These are phyloP conservation scores for Cytospora piceicola DNA, from an alignment of 2,329 filamentous ascomycete genomes.

Conservation along the genomic window DNA sequence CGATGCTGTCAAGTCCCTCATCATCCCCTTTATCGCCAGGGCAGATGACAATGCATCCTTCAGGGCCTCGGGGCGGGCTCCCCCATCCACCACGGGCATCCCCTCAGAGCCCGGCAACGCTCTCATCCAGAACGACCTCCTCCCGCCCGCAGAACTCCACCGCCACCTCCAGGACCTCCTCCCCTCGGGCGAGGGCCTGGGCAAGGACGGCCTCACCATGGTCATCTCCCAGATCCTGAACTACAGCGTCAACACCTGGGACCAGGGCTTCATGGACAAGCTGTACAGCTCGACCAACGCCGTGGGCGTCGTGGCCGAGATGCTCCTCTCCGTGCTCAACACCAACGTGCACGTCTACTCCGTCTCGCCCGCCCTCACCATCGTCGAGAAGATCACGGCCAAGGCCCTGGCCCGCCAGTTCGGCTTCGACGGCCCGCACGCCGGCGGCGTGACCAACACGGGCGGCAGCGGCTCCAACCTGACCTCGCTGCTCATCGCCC, in stretches of 20 bases:
- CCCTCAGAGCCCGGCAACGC: conserved; percentile 52
- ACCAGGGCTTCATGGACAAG: conserved; percentile 95
- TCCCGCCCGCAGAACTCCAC: conserved; percentile 60
- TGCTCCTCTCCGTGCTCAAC: conserved; percentile 84
- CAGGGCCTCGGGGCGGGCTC: conserved; percentile 55
- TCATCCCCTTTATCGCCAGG: conserved; percentile 71
- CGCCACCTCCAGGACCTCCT: conserved; percentile 62
- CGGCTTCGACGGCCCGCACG: conserved; percentile 70
- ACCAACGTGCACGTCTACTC: conserved; percentile 96
- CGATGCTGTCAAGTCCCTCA: conserved; percentile 66
- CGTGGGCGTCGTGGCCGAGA: conserved; percentile 81
- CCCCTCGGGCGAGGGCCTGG: conserved; percentile 58
- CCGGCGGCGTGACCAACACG: conserved; percentile 77
- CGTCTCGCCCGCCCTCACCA: conserved; percentile 84
- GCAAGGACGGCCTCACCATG: conserved; percentile 74
- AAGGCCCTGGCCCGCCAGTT: conserved; percentile 75
- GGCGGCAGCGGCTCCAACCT: conserved; percentile 86
- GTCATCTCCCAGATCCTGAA: conserved; percentile 72
- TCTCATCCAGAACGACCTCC: conserved; percentile 60
- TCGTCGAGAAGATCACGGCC: conserved; percentile 85
- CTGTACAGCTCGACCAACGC: conserved; percentile 90
- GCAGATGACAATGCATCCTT: conserved; percentile 65
- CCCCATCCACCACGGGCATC: conserved; percentile 43
- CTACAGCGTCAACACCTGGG: conserved; percentile 98
- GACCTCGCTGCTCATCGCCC: conserved; percentile 82